A percentile compares a stretch with the other conserved stretches of the same genome.
Evolutionary conservation across 345 rosid genomes (phyloP).

Genomic region (Eucalyptus camaldulensis): DNA sequence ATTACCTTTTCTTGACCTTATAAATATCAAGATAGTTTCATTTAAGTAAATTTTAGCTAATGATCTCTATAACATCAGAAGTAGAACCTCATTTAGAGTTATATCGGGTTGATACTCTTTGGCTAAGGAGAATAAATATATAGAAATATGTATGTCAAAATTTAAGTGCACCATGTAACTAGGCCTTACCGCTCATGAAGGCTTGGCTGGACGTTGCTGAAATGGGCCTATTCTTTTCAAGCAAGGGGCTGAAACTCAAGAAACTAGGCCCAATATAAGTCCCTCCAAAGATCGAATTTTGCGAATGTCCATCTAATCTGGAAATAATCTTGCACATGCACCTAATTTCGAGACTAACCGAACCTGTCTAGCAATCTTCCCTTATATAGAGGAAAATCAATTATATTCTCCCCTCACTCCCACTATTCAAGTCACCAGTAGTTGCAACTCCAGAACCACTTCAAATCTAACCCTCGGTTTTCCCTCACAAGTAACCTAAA

Average conservation of each 20-base stretch:
- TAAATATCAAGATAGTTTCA: neutral
- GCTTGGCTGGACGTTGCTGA: neutral
- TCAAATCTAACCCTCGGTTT: neutral
- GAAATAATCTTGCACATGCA: neutral
- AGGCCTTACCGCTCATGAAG: neutral
- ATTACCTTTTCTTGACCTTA: neutral
- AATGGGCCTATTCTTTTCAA: neutral
- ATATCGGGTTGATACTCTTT: neutral
- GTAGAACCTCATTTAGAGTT: neutral
- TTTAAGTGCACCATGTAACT: neutral
- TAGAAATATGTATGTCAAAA: neutral
- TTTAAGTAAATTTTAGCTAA: neutral
- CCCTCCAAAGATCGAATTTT: neutral
- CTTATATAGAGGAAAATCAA: neutral
- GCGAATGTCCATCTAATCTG: neutral
- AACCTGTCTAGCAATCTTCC: neutral
- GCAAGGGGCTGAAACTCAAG: neutral
- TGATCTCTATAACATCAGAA: neutral
- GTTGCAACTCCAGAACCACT: constrained; percentile 3
- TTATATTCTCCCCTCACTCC: neutral
- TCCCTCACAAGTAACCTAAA: neutral
- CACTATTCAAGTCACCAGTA: neutral
- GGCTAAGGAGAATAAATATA: neutral
- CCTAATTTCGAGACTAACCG: neutral
- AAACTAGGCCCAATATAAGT: neutral